phyloP scores from a whole-genome alignment of 148 eudicot species.

The Chenopodium suecicum region DNA sequence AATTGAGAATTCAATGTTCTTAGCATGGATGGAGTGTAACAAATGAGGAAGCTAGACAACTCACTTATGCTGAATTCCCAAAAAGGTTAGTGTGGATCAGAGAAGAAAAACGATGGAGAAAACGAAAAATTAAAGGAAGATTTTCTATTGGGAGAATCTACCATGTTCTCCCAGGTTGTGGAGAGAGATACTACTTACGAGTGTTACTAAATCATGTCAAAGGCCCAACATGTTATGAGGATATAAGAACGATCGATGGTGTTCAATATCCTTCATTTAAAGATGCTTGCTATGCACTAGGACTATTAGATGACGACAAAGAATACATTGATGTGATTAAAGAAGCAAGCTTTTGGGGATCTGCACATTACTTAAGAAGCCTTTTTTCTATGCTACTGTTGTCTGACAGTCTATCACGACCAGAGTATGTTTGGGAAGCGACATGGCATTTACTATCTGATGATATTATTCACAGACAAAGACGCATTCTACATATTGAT shows the following conservation, averaged over 20 bases:
- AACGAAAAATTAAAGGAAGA: background rate
- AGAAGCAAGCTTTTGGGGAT: too few species aligned
- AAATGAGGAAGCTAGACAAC: background rate
- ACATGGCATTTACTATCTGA: too few species aligned
- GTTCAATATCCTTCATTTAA: background rate
- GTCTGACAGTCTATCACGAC: too few species aligned
- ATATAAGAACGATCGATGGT: background rate
- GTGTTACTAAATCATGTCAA: background rate
- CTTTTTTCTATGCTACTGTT: too few species aligned
- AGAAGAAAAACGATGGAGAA: too few species aligned
- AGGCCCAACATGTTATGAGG: slow-evolving; percentile 6
- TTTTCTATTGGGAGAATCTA: background rate
- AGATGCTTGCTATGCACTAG: background rate
- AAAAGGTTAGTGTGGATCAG: background rate
- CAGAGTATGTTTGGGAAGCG: too few species aligned
- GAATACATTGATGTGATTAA: background rate
- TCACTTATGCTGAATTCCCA: background rate
- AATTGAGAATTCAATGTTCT: background rate
- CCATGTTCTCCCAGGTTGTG: background rate
- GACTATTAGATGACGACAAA: background rate
- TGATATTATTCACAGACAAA: too few species aligned
- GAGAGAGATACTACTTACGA: background rate
- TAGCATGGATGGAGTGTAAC: background rate
- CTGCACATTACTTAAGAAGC: too few species aligned
- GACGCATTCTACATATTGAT: too few species aligned